Percentiles rank a stretch among this genome's conserved stretches.
Evolutionary conservation across 1,284 basidiomycete species (phyloP).

Genomic region (Mycosarcoma maydis): DNA sequence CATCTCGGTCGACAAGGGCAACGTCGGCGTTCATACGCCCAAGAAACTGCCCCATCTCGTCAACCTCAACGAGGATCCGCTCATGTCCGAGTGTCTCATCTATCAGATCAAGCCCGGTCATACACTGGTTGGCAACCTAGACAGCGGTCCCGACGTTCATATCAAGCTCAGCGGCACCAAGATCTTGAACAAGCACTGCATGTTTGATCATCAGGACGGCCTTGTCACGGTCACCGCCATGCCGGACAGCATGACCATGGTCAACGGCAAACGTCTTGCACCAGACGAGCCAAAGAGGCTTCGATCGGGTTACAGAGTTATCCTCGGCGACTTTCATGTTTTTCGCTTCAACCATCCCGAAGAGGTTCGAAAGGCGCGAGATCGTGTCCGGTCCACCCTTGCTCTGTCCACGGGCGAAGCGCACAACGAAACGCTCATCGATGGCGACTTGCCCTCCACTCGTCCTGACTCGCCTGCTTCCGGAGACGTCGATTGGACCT

Average conservation of each 20-base stretch:
- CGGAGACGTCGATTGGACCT: constrained; percentile 62
- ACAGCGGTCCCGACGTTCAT: constrained; percentile 57
- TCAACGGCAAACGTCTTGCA: constrained; percentile 77
- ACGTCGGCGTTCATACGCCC: constrained; percentile 95
- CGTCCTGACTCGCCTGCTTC: constrained; percentile 59
- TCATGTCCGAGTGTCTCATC: constrained; percentile 69
- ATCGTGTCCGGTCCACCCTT: constrained; percentile 53
- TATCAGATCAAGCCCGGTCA: constrained; percentile 92
- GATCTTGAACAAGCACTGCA: constrained; percentile 90
- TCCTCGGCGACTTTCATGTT: constrained; percentile 95
- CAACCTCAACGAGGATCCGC: constrained; percentile 67
- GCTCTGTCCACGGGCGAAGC: constrained; percentile 51
- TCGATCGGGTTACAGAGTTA: constrained; percentile 92
- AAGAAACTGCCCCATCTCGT: constrained; percentile 73
- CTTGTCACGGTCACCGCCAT: constrained; percentile 83
- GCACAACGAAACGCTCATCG: constrained; percentile 45
- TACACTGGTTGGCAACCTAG: constrained; percentile 72
- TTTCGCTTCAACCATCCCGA: constrained; percentile 83
- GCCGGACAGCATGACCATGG: constrained; percentile 83
- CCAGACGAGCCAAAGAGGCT: constrained; percentile 68
- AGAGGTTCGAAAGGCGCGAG: constrained; percentile 57
- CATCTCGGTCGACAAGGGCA: constrained; percentile 95
- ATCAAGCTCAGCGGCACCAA: constrained; percentile 92
- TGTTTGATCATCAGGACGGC: constrained; percentile 85
- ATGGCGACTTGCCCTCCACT: constrained; percentile 32